These are phyloP conservation scores for Medicago truncatula DNA, from an alignment of 306 rosid species.

Conservation along the genomic window MtrunA17r5.0-ANR NC_053045.1:60908501-60909000, in stretches of 20 bases:
- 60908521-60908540: constrained; percentile 10
- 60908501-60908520: neutral
- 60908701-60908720: constrained; percentile 75
- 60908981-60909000: neutral
- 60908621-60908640: neutral
- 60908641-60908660: constrained; percentile 11
- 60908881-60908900: constrained; percentile 58
- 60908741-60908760: constrained; percentile 78
- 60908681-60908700: constrained; percentile 60
- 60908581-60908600: too few species aligned
- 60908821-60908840: constrained; percentile 79
- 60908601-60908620: too few species aligned
- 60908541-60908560: neutral
- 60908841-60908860: constrained; percentile 78
- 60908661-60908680: neutral
- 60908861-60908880: constrained; percentile 66
- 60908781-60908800: constrained; percentile 84
- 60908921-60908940: constrained; percentile 15
- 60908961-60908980: neutral
- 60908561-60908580: neutral
- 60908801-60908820: constrained; percentile 84
- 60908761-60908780: constrained; percentile 66
- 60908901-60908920: neutral
- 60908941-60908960: neutral
- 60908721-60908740: constrained; percentile 81